Evolutionary conservation across 768 basidiomycete species (phyloP), one percentile per base, ranked within the genome.

Genomic region (Clitopilus hobsonii): DNA sequence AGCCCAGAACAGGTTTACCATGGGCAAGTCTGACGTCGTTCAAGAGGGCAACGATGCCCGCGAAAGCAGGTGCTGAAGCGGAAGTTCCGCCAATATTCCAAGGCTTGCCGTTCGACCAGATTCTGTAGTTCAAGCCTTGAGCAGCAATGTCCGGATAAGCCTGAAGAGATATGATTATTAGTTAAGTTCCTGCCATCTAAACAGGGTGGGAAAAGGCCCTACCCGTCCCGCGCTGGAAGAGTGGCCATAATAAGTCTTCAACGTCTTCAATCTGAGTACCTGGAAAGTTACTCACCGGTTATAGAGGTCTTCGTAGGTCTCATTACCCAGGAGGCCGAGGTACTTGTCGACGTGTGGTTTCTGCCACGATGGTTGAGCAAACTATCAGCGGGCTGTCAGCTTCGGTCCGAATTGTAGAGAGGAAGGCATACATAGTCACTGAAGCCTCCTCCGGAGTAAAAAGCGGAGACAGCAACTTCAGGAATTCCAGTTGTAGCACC

Each of bases 371-470:
- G 63, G 63, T 30, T 56, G 59, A 27, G 54, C 6, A 36, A 61
- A 64, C 62, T 63, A 30, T n/a, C 20, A 18, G 25, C 8, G 14
- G 13, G 26, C 47, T 16, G n/a, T 26, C 32, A 27, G n/a, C 11
- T n/a, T 13, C 25, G 20, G 28, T 29, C 18, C 6, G 13, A 49
- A 38, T 6, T 14, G 50, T 3, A 49, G 10, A 38, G 20, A 60
- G 50, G 47, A 48, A 7, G 45, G 68, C 70, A 52, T 20, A 81
- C 80, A 51, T 77, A 76, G 54, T 80, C 69, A 64, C 80, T 82
- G 66, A 84, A 85, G 6, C 84, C 83, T 13, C 84, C 83, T 0
- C 81, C 80, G 6, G 81, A 83, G 67, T 84, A 81, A 48, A 18
- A 58, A 18, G 3, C 22, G 2, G n/a, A 11, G 1, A 69, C 73